Percentiles rank a stretch among this genome's conserved stretches.
phyloP scores from a whole-genome alignment of 495 filamentous ascomycete genomes.

The Aspergillus nanangensis region DNA sequence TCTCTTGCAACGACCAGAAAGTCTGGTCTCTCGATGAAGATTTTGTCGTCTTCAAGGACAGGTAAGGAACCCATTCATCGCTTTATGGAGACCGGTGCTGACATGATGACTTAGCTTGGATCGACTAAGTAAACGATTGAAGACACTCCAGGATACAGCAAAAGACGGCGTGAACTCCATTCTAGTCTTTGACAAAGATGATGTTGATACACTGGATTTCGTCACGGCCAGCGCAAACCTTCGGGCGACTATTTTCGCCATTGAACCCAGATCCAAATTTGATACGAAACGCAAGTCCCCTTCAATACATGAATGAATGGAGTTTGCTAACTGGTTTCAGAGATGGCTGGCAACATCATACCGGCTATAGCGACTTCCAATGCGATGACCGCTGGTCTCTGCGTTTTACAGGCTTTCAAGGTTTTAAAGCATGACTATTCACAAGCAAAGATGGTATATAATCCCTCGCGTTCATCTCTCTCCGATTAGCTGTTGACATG shows the following conservation, averaged over 20 bases:
- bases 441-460: slow-evolving; percentile 52
- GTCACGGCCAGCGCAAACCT: slow-evolving; percentile 88
- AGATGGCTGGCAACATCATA: slow-evolving; percentile 99
- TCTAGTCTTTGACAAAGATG: slow-evolving; percentile 94
- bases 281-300: slow-evolving; percentile 74
- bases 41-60: slow-evolving; percentile 80
- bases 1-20: slow-evolving; percentile 65
- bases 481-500: too few species aligned
- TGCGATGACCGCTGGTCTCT: slow-evolving; percentile 89
- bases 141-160: slow-evolving; percentile 48
- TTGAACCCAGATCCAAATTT: slow-evolving; percentile 85
- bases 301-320: background rate
- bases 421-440: slow-evolving; percentile 70
- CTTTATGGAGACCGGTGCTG: background rate
- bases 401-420: slow-evolving; percentile 91
- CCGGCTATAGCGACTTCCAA: slow-evolving; percentile 98
- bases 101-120: slow-evolving; percentile 48
- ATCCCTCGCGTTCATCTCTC: background rate
- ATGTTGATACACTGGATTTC: slow-evolving; percentile 92
- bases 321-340: slow-evolving; percentile 24
- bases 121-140: slow-evolving; percentile 69
- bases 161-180: slow-evolving; percentile 52
- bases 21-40: slow-evolving; percentile 82
- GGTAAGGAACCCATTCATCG: too few species aligned
- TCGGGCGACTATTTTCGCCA: slow-evolving; percentile 77